Base-by-base conservation (phyloP, 2,329 filamentous ascomycete species). In the Cercospora canescens region DNA sequence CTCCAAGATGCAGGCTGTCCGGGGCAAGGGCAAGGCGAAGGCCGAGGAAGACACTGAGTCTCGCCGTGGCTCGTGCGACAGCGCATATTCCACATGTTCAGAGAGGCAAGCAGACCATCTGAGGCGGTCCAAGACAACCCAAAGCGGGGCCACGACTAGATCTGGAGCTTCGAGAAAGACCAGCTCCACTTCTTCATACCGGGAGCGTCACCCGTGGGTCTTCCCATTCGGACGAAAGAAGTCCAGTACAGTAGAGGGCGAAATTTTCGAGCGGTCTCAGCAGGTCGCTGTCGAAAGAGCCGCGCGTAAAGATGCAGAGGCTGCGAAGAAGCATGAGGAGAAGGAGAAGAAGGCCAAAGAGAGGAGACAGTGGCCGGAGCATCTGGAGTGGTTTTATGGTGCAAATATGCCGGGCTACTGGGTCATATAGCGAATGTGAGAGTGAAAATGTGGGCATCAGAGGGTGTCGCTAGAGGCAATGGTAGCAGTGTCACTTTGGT, bases 351-450 rank as follows among this genome's bases (percentile, higher is more conserved):
- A 3, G 45, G 28, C 39, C 8, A 35, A 52, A 6, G 28, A 35
- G 60, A 55, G 48, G 26, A 39, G 30, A n/a, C 45, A 56, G 21
- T 62, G 60, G 60, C 32, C 60, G 16, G 60, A 41, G n/a, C 60
- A 62, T 28, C 26, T 62, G 4, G 34, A 45, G 35, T 62, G 60
- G 60, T 56, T 56, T 16, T 55, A 56, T 41, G 60, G 60, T 0
- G 50, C 60, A 18, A 32, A 48, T 18, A n/a, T 62, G n/a, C 50
- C 60, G 0, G 60, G 48, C 9, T 62, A 62, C 12, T 62, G 26
- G 26, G 60, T 62, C 34, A 55, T 62, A 61, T 61, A 61, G 41
- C n/a, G 6, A 21, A 6, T 5, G 45, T 1, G 14, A 11, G 45
- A 6, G 24, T 24, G 24, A 28, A 5, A 50, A 1, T 8, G 5